Percentiles rank a stretch among this genome's conserved stretches.
These are phyloP conservation scores for Rubus idaeus DNA, from an alignment of 306 rosid species.

Conservation along the genomic window DNA sequence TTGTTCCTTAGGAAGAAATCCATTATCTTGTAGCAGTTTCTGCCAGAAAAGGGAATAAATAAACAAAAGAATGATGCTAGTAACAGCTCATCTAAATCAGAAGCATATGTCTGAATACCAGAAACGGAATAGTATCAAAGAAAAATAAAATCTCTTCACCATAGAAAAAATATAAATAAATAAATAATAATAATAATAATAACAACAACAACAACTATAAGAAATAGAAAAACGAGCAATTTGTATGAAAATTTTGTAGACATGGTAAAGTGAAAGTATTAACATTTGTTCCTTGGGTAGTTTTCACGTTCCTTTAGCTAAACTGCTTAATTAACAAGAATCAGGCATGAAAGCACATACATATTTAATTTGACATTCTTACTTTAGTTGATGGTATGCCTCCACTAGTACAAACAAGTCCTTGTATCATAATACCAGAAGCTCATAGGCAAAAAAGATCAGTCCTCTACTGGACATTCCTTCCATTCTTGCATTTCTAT, in stretches of 20 bases:
- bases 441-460: background rate
- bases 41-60: slow-evolving; percentile 31
- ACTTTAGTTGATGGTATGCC: background rate
- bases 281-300: background rate
- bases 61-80: slow-evolving; percentile 12
- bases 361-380: background rate
- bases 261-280: slow-evolving; percentile 1
- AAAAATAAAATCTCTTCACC: background rate
- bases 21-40: slow-evolving; percentile 60
- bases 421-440: background rate
- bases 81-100: slow-evolving; percentile 15
- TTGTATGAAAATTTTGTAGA: background rate
- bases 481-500: slow-evolving; percentile 17
- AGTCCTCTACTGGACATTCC: background rate
- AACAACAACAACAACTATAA: too few species aligned
- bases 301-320: slow-evolving; percentile 3
- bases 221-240: background rate
- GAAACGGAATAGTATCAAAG: background rate
- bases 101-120: slow-evolving; percentile 10
- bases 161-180: background rate
- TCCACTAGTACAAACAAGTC: background rate
- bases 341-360: background rate
- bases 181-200: too few species aligned
- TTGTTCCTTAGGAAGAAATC: slow-evolving; percentile 55
- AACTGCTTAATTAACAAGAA: slow-evolving; percentile 24